Evolutionary conservation across 2,329 filamentous ascomycete genomes (phyloP).

Genomic region (Paramyrothecium sp.): DNA sequence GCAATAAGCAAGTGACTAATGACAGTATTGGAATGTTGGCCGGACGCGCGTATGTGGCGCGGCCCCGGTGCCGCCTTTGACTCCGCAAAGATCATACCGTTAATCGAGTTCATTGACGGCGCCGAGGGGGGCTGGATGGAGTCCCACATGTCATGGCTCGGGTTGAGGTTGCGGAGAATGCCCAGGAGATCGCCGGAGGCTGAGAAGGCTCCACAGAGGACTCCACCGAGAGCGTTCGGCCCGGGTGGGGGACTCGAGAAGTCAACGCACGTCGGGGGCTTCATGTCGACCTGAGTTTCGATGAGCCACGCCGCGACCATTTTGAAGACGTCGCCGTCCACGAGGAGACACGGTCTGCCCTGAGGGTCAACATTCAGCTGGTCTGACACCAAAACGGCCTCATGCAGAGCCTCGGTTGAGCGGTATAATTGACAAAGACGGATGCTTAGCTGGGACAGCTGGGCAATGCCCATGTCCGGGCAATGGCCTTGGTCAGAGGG

Average conservation of each 20-base stretch:
- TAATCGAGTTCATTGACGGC: too few relatives aligned
- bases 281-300: neutral
- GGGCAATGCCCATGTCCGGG: neutral
- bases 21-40: neutral
- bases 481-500: neutral
- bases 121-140: too few relatives aligned
- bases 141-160: neutral
- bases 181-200: neutral
- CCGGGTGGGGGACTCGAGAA: neutral
- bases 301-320: neutral
- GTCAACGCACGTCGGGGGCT: neutral
- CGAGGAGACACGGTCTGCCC: neutral
- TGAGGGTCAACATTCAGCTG: neutral
- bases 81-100: too few relatives aligned
- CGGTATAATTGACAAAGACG: neutral
- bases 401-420: neutral
- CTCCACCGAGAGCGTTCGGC: neutral
- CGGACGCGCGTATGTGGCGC: neutral
- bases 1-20: slow-evolving; percentile 3
- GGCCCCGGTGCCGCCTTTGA: too few relatives aligned
- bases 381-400: neutral
- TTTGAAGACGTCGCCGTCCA: neutral
- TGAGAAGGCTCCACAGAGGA: neutral
- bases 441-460: neutral
- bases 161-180: neutral